These are phyloP conservation scores for Lenwebbia sp. DNA, from an alignment of 345 rosid species.

Conservation along the genomic window DNA sequence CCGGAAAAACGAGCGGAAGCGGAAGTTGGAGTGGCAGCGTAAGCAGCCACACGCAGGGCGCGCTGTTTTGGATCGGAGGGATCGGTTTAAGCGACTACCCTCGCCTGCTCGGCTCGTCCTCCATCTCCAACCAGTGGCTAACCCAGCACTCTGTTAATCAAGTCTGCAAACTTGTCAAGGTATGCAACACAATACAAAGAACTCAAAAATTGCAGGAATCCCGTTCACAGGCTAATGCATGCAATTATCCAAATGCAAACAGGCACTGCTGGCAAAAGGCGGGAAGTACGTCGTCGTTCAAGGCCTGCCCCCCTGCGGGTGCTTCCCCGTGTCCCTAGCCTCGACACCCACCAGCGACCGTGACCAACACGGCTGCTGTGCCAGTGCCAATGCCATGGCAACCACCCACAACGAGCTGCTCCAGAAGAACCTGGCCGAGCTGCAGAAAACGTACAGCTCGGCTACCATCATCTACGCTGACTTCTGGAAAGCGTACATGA, in stretches of 20 bases:
- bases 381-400: conserved; percentile 7
- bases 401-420: conserved; percentile 26
- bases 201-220: not conserved
- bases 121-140: conserved; percentile 2
- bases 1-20: not conserved
- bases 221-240: not conserved
- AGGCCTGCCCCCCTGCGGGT: conserved; percentile 38
- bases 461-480: conserved; percentile 20
- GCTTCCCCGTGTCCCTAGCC: conserved; percentile 17
- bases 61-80: conserved; percentile 37
- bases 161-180: conserved; percentile 15
- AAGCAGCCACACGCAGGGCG: not conserved
- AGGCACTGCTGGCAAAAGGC: conserved; percentile 16
- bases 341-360: not conserved
- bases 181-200: not conserved
- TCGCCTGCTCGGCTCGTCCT: conserved; percentile 11
- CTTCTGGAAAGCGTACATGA: conserved; percentile 16
- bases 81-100: conserved; percentile 29
- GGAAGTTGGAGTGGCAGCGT: not conserved
- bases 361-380: conserved; percentile 21
- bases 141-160: conserved; percentile 7
- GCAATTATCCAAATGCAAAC: not conserved
- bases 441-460: not conserved
- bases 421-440: conserved; percentile 8
- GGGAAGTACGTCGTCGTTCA: conserved; percentile 31